These are phyloP conservation scores for Candida tetrigidarum DNA, from an alignment of 1,139 yeast species.

Conservation along the genomic window DNA sequence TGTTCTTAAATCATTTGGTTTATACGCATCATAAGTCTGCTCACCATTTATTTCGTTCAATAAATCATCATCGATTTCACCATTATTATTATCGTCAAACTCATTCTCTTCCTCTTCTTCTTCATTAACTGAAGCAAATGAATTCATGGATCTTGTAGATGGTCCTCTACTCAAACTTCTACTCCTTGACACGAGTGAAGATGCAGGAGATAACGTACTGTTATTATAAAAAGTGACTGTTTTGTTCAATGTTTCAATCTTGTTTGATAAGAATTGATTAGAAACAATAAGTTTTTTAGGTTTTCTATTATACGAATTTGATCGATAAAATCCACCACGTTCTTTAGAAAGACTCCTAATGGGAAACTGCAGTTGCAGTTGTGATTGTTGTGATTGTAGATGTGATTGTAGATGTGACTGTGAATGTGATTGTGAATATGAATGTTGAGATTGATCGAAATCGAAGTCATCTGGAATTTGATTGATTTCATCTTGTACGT, in stretches of 20 bases:
- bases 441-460: conserved; percentile 33
- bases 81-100: conserved; percentile 2
- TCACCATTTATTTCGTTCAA: conserved; percentile 3
- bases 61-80: conserved; percentile 4
- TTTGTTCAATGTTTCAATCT: conserved; percentile 52
- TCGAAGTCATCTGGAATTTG: conserved; percentile 64
- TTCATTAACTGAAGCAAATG: conserved; percentile 30
- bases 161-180: conserved; percentile 31
- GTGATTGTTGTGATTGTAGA: too few relatives aligned
- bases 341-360: conserved; percentile 12
- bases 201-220: conserved; percentile 14
- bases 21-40: conserved; percentile 1
- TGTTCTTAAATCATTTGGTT: conserved; percentile 1
- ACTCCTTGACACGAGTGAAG: conserved; percentile 12
- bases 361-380: conserved; percentile 1
- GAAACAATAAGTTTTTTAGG: conserved; percentile 36
- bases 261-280: conserved; percentile 36
- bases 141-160: conserved; percentile 31
- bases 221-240: conserved; percentile 58
- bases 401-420: too few relatives aligned
- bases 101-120: conserved; percentile 22
- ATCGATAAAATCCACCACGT: conserved; percentile 24
- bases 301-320: conserved; percentile 43
- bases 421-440: too few relatives aligned
- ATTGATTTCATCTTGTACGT: conserved; percentile 56